A percentile compares a stretch with the other conserved stretches of the same genome.
These are phyloP conservation scores for Aspergillus funiculosus DNA, from an alignment of 495 filamentous ascomycete genomes.

Conservation along the genomic window DNA sequence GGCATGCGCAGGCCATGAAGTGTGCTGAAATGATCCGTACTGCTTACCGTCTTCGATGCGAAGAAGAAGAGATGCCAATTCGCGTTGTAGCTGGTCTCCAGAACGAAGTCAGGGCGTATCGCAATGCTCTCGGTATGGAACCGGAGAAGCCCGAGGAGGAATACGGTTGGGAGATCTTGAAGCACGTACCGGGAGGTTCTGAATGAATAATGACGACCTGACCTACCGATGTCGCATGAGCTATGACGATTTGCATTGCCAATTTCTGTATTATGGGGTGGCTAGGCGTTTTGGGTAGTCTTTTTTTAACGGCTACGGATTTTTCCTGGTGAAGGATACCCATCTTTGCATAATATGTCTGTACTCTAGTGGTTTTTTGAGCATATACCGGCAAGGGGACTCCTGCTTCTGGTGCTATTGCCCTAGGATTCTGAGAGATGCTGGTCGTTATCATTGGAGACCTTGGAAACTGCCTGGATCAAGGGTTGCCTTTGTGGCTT, in stretches of 20 bases:
- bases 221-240: conserved; percentile 11
- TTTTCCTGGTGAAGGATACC: conserved; percentile 22
- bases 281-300: conserved; percentile 16
- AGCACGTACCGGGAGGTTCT: conserved; percentile 34
- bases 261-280: conserved; percentile 10
- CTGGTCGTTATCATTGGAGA: too few species aligned
- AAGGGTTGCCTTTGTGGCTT: too few species aligned
- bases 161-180: conserved; percentile 49
- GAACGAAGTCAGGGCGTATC: conserved; percentile 51
- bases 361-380: conserved; percentile 8
- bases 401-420: too few species aligned
- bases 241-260: conserved; percentile 18
- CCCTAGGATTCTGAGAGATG: too few species aligned
- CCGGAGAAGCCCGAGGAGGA: conserved; percentile 48
- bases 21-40: conserved; percentile 49
- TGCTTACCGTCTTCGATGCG: conserved; percentile 44
- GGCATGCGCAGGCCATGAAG: conserved; percentile 54
- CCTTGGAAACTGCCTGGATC: too few species aligned
- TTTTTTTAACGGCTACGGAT: conserved; percentile 9
- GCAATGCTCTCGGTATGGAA: conserved; percentile 49
- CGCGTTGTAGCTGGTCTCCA: conserved; percentile 47
- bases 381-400: background rate
- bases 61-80: conserved; percentile 46
- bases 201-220: conserved; percentile 24
- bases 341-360: conserved; percentile 18